These are phyloP conservation scores for Fusarium concolor DNA, from an alignment of 2,329 filamentous ascomycete species.

Conservation along the genomic window DNA sequence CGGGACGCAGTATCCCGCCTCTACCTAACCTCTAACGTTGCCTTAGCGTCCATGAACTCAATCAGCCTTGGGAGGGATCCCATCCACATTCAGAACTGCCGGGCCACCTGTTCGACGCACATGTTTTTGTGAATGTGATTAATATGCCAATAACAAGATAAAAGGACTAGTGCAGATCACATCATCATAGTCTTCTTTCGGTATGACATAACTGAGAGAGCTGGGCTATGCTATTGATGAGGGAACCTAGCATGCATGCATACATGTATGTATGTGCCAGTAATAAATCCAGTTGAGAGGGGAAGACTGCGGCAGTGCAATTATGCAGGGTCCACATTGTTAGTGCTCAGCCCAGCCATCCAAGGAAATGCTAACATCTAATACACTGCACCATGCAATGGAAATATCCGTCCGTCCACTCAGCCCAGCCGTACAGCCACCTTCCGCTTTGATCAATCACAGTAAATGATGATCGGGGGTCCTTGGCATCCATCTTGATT, in stretches of 20 bases:
- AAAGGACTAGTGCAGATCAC: neutral
- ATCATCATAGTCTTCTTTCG: conserved; percentile 5
- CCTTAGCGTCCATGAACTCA: conserved; percentile 23
- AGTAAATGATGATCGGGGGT: neutral
- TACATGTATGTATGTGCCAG: neutral
- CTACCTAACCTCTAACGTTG: conserved; percentile 1
- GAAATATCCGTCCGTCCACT: conserved; percentile 21
- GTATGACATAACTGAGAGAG: conserved; percentile 18
- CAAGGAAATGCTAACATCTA: conserved; percentile 20
- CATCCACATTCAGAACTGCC: conserved; percentile 29
- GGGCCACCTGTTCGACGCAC: conserved; percentile 8
- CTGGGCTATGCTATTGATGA: conserved; percentile 16
- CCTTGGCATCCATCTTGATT: conserved; percentile 10
- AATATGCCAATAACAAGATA: neutral
- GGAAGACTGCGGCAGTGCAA: conserved; percentile 28
- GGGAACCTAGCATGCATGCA: neutral
- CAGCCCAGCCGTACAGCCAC: conserved; percentile 38
- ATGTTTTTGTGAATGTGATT: neutral
- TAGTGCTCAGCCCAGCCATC: conserved; percentile 8
- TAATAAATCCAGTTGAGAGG: conserved; percentile 4
- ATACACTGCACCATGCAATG: conserved; percentile 15
- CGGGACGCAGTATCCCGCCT: conserved; percentile 33
- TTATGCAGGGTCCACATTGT: conserved; percentile 23
- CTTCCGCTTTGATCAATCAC: neutral
- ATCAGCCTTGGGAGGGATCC: conserved; percentile 40